Conservation (phyloP, 306 rosid genomes). For the Gillenia trifoliata region DNA sequence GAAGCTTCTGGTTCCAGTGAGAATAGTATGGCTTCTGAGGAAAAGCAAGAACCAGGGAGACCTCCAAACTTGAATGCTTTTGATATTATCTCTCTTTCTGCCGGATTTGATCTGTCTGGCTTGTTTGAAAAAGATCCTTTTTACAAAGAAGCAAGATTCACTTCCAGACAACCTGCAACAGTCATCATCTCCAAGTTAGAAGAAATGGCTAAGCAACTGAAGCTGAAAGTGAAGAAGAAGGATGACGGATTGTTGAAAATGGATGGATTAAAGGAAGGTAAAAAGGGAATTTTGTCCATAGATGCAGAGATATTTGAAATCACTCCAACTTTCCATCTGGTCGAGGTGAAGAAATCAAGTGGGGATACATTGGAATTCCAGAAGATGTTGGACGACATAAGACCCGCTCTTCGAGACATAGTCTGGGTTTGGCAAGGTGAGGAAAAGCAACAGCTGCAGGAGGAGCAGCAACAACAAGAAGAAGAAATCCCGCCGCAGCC, state of each 20-base stretch:
- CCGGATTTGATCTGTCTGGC: conserved; percentile 67
- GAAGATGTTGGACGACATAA: conserved; percentile 57
- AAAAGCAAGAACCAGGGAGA: conserved; percentile 35
- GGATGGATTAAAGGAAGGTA: conserved; percentile 56
- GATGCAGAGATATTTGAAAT: conserved; percentile 82
- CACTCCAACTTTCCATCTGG: conserved; percentile 68
- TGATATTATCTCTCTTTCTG: conserved; percentile 69
- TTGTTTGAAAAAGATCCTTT: conserved; percentile 45
- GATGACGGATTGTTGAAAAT: conserved; percentile 60
- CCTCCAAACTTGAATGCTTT: conserved; percentile 71
- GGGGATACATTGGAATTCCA: conserved; percentile 87
- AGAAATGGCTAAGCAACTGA: conserved; percentile 53
- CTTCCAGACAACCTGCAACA: conserved; percentile 61
- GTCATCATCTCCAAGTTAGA: conserved; percentile 65
- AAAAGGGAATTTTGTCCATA: conserved; percentile 64
- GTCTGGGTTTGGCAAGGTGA: conserved; percentile 85
- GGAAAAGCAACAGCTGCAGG: conserved; percentile 29
- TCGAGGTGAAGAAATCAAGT: conserved; percentile 73
- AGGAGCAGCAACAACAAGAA: conserved; percentile 22
- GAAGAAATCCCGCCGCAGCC: conserved; percentile 27
- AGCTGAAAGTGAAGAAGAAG: conserved; percentile 63
- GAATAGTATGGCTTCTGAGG: conserved; percentile 28
- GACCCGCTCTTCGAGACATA: conserved; percentile 75
- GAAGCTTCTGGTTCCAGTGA: conserved; percentile 28
- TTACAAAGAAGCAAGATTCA: conserved; percentile 58